phyloP scores from a whole-genome alignment of 2,329 filamentous ascomycete genomes.

The Penicillium psychrosexuale region DNA sequence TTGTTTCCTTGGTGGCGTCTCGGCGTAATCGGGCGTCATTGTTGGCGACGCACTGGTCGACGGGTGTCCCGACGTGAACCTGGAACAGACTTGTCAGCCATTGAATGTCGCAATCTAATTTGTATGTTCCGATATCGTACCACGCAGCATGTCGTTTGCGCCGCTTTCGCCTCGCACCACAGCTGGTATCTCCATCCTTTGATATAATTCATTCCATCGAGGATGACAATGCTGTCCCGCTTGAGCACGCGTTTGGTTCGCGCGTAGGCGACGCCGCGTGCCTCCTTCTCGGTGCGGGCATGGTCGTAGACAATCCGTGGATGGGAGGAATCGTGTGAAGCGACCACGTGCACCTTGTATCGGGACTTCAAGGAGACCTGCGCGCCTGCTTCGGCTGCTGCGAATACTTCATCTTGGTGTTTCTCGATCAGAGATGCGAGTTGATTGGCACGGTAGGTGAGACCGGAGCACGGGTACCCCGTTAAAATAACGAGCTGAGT shows the following conservation, averaged over 20 bases:
- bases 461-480: conserved; percentile 62
- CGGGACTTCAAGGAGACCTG: conserved; percentile 41
- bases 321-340: conserved; percentile 41
- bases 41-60: conserved; percentile 54
- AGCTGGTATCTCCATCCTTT: conserved; percentile 66
- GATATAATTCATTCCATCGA: conserved; percentile 66
- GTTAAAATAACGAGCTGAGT: conserved; percentile 59
- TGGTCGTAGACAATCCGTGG: conserved; percentile 55
- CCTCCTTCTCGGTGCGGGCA: conserved; percentile 61
- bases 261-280: conserved; percentile 59
- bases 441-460: conserved; percentile 59
- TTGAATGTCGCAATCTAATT: background rate
- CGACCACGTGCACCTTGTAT: conserved; percentile 41
- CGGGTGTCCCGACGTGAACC: conserved; percentile 58
- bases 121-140: conserved; percentile 40
- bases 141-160: conserved; percentile 60
- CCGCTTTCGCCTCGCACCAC: conserved; percentile 64
- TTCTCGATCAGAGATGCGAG: conserved; percentile 52
- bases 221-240: conserved; percentile 59
- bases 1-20: conserved; percentile 6
- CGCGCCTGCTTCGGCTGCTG: conserved; percentile 30
- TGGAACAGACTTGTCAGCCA: conserved; percentile 22
- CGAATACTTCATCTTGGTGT: conserved; percentile 47
- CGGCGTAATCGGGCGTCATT: conserved; percentile 44
- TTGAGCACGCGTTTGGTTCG: conserved; percentile 59